Conservation (phyloP, 306 rosid genomes). For the Betula pendula region DNA sequence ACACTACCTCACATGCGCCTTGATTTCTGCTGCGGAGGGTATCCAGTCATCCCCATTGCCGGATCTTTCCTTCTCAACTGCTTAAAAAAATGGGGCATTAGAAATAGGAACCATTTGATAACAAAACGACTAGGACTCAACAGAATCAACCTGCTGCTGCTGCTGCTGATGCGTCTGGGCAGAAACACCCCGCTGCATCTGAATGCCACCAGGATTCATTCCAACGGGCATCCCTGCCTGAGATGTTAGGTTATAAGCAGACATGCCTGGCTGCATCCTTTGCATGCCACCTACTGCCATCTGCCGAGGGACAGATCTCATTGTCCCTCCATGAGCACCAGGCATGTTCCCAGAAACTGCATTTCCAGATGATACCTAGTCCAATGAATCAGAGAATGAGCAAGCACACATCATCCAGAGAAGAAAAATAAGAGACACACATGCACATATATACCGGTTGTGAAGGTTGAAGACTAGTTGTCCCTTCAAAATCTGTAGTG, state of each 20-base stretch:
- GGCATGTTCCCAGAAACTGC: conserved; percentile 63
- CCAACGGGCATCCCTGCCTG: conserved; percentile 80
- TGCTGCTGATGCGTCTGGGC: conserved; percentile 85
- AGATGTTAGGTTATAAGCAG: conserved; percentile 74
- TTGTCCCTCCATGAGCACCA: conserved; percentile 57
- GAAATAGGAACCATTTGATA: neutral
- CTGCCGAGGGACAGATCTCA: conserved; percentile 71
- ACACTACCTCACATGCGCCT: conserved; percentile 66
- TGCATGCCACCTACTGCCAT: conserved; percentile 65
- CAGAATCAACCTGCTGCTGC: conserved; percentile 72
- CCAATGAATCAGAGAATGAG: conserved; percentile 21
- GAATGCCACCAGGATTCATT: conserved; percentile 86
- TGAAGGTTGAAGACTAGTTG: conserved; percentile 81
- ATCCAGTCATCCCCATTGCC: conserved; percentile 66
- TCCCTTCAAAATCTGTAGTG: conserved; percentile 90
- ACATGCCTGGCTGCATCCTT: conserved; percentile 74
- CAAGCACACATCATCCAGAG: neutral
- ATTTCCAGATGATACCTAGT: conserved; percentile 76
- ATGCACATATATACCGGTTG: conserved; percentile 53
- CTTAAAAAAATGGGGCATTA: conserved; percentile 20
- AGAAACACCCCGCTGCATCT: conserved; percentile 83
- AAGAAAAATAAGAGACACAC: neutral
- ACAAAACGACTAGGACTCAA: neutral
- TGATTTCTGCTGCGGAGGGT: conserved; percentile 79
- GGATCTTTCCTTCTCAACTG: conserved; percentile 83